These are phyloP conservation scores for Brassica nigra DNA, from an alignment of 345 rosid genomes.

Conservation along the genomic window DNA sequence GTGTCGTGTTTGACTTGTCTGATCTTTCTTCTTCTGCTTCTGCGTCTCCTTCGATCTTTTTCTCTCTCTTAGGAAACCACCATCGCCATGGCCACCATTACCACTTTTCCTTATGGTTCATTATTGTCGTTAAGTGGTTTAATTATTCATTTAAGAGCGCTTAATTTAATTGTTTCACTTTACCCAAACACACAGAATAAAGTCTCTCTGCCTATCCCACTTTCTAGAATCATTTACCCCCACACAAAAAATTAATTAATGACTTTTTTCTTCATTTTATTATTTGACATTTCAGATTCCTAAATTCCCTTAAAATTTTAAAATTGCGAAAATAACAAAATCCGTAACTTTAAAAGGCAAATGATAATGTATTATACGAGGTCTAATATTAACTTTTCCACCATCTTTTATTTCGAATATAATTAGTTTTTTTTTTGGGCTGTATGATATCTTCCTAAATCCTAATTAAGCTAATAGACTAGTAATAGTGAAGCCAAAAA, in stretches of 20 bases:
- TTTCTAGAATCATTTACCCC: slow-evolving; percentile 20
- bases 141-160: slow-evolving; percentile 22
- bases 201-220: slow-evolving; percentile 27
- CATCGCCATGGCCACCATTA: slow-evolving; percentile 39
- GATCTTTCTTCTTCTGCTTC: neutral
- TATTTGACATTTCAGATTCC: slow-evolving; percentile 18
- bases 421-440: neutral
- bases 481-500: slow-evolving; percentile 26
- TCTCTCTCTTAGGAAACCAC: slow-evolving; percentile 18
- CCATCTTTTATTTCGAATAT: slow-evolving; percentile 24
- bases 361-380: neutral
- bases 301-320: slow-evolving; percentile 16
- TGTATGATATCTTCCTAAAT: slow-evolving; percentile 19
- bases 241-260: neutral
- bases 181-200: slow-evolving; percentile 40
- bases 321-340: neutral
- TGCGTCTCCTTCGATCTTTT: neutral
- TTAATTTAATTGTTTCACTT: slow-evolving; percentile 30
- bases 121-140: slow-evolving; percentile 34
- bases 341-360: neutral
- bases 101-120: slow-evolving; percentile 29
- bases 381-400: slow-evolving; percentile 29
- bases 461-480: neutral
- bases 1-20: neutral
- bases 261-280: neutral